Percentiles rank a stretch among this genome's conserved stretches.
Evolutionary conservation across 805 yeast genomes (phyloP).

Genomic region (Kockiozyma suomiensis): DNA sequence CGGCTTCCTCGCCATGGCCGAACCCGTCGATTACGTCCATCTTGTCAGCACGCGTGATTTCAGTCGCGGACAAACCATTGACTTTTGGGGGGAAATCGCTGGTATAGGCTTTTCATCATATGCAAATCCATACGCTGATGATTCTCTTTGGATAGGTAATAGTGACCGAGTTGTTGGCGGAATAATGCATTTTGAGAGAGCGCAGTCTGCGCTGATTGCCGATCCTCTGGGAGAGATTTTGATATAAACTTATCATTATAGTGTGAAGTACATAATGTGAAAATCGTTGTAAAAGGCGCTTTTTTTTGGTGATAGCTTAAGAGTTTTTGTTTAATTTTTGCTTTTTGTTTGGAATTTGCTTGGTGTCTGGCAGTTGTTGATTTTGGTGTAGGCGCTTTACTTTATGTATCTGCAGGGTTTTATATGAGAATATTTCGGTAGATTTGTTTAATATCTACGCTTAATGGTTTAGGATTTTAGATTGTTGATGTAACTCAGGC

Average conservation of each 20-base stretch:
- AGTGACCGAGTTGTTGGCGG: constrained; percentile 63
- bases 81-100: constrained; percentile 60
- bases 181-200: constrained; percentile 50
- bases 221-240: neutral
- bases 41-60: constrained; percentile 45
- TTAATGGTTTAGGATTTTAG: too few relatives aligned
- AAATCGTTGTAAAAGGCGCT: too few relatives aligned
- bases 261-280: neutral
- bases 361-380: too few relatives aligned
- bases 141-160: constrained; percentile 53
- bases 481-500: too few relatives aligned
- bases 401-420: too few relatives aligned
- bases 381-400: too few relatives aligned
- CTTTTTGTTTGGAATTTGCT: too few relatives aligned
- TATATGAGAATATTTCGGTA: too few relatives aligned
- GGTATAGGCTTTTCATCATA: constrained; percentile 51
- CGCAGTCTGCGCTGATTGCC: neutral
- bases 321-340: too few relatives aligned
- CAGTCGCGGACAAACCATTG: constrained; percentile 50
- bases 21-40: constrained; percentile 61
- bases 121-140: constrained; percentile 7
- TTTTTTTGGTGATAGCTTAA: too few relatives aligned
- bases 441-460: too few relatives aligned
- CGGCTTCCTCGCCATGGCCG: constrained; percentile 56
- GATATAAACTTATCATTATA: neutral